Evolutionary conservation across 371 early-diverging fungal genomes (phyloP), one percentile per base, ranked within the genome.

Genomic region (Circinella minor): DNA sequence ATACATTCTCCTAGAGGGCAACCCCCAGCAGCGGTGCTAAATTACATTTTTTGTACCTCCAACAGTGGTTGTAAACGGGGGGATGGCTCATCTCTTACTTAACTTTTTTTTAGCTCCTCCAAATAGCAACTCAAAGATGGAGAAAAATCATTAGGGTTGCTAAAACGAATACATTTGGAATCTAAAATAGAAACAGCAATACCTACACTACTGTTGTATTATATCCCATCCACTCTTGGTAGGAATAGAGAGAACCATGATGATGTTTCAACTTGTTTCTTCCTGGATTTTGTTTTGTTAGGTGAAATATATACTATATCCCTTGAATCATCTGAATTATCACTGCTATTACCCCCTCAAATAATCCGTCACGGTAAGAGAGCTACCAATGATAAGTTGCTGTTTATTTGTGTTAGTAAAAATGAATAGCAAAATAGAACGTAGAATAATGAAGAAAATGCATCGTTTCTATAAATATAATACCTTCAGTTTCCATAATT

Each of bases 281-380:
- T 51, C 7, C 51, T 51, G 3, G 8, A 13, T 51, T 15, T 51
- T n/a, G n/a, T n/a, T n/a, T 51, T 51, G 51, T 5, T 51, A 51
- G 3, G 3, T 51, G 15, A 51, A 51, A 59, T 82, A 78, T 81
- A 54, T 15, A 57, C 57, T 34, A 4, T 57, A 37, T 57, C 34
- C 34, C 57, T 18, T 57, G 57, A 57, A 55, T 55, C 57, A 36
- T 3, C n/a, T 10, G 57, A 55, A 57, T 13, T 27, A 27, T 57
- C 57, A n/a, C 36, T 57, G 57, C 27, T 57, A 34, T 27, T 57
- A 14, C 4, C 34, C 14, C 57, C 57, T 9, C 34, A 57, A 34
- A 57, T 57, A 57, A 34, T 57, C 57, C 9, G 57, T 34, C 10
- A 57, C 57, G 4, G 20, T 34, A 34, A 57, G 57, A 34, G 57